These are phyloP conservation scores for Dioscorea zingiberensis DNA, from an alignment of 106 monocot genomes.

Conservation along the genomic window DNA sequence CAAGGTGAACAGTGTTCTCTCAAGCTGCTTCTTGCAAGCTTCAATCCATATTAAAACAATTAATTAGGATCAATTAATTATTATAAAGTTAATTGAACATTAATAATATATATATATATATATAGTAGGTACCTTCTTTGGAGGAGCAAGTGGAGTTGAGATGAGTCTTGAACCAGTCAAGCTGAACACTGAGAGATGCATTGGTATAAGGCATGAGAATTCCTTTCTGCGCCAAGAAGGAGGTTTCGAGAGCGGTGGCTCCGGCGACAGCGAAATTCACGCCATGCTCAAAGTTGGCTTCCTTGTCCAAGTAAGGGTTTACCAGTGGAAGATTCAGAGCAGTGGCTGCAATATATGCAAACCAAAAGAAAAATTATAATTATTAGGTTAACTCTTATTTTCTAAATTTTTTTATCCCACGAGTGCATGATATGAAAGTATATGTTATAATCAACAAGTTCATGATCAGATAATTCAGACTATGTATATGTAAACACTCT, in stretches of 20 bases:
- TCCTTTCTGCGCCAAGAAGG: conserved; percentile 19
- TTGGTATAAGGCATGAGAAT: conserved; percentile 9
- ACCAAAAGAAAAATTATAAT: too few species aligned
- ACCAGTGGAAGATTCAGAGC: conserved; percentile 28
- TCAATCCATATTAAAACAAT: not conserved
- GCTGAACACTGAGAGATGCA: conserved; percentile 26
- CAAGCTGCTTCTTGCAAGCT: conserved; percentile 18
- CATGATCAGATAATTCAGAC: too few species aligned
- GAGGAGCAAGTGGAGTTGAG: conserved; percentile 32
- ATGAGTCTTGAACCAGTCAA: conserved; percentile 37
- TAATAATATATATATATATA: not conserved
- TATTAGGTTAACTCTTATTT: too few species aligned
- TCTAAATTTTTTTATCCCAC: too few species aligned
- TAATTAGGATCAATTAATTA: not conserved
- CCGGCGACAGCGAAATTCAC: conserved; percentile 66
- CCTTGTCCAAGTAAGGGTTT: conserved; percentile 37
- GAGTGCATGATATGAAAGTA: too few species aligned
- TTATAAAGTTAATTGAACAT: not conserved
- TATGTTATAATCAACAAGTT: too few species aligned
- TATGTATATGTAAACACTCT: too few species aligned
- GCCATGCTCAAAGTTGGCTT: conserved; percentile 26
- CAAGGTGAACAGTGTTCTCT: conserved; percentile 20
- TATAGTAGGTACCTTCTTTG: not conserved
- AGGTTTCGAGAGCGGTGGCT: conserved; percentile 39
- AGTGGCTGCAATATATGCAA: conserved; percentile 13